Evolutionary conservation across 805 yeast species (phyloP).

Genomic region (Blastobotrys chiropterorum): DNA sequence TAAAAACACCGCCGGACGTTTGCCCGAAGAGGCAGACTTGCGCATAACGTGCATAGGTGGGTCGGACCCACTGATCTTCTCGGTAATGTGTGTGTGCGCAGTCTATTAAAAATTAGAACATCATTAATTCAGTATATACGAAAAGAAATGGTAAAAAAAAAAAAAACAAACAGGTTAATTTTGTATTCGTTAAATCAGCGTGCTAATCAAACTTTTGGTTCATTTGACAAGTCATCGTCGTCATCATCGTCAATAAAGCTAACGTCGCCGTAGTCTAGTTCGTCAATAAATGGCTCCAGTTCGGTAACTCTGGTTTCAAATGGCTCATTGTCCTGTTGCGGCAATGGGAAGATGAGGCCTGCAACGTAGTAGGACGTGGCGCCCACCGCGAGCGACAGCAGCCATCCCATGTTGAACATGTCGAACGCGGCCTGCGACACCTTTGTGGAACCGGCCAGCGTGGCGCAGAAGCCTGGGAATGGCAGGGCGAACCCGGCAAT

Average conservation of each 20-base stretch:
- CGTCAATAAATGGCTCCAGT: background rate
- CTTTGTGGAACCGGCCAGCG: background rate
- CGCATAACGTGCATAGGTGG: too few species aligned
- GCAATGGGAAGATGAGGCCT: conserved; percentile 2
- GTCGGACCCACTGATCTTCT: too few species aligned
- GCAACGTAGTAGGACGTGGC: conserved; percentile 1
- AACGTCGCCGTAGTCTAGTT: background rate
- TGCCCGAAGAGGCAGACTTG: too few species aligned
- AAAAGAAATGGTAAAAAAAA: background rate
- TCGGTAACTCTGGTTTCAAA: background rate
- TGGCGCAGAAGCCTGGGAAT: conserved; percentile 12
- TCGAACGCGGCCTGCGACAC: conserved; percentile 1
- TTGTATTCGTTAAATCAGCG: background rate
- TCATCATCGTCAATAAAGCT: background rate
- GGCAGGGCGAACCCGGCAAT: conserved; percentile 14
- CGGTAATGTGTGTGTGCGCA: too few species aligned
- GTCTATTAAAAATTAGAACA: background rate
- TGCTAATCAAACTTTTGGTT: background rate
- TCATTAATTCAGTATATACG: background rate
- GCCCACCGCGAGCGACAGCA: conserved; percentile 5
- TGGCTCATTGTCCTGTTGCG: conserved; percentile 3
- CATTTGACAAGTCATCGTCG: background rate
- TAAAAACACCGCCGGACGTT: too few species aligned
- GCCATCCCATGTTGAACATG: conserved; percentile 8
- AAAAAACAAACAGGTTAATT: background rate